Conservation (phyloP, 2,329 filamentous ascomycete genomes). For the Ophiostoma fasciatum region DNA sequence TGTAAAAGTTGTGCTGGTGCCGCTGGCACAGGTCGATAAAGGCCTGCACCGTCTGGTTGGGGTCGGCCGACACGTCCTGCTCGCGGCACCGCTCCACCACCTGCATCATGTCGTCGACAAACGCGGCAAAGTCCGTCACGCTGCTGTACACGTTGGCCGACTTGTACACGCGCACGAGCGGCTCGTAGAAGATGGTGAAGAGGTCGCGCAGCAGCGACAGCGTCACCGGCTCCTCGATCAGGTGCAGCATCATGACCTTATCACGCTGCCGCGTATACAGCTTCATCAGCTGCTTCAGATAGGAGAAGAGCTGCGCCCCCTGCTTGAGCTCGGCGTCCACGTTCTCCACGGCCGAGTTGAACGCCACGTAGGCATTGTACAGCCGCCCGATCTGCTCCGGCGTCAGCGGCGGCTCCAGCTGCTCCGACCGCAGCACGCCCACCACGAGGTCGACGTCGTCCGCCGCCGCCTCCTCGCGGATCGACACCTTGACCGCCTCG, state of each 20-base stretch:
- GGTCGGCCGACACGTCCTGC: constrained; percentile 80
- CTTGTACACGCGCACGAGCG: constrained; percentile 92
- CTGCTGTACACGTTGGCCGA: constrained; percentile 96
- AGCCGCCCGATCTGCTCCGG: constrained; percentile 66
- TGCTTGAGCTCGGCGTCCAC: constrained; percentile 83
- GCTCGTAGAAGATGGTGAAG: constrained; percentile 98
- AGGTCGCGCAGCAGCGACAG: constrained; percentile 90
- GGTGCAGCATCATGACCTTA: constrained; percentile 90
- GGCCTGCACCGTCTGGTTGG: constrained; percentile 93
- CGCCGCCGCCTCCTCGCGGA: constrained; percentile 56
- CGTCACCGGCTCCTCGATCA: constrained; percentile 95
- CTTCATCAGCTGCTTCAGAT: constrained; percentile 89
- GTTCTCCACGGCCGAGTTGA: constrained; percentile 88
- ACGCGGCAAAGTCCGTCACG: constrained; percentile 88
- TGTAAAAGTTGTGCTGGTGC: constrained; percentile 96
- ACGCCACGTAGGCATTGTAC: constrained; percentile 91
- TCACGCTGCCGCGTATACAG: constrained; percentile 81
- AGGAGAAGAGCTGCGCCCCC: constrained; percentile 82
- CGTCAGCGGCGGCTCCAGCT: constrained; percentile 55
- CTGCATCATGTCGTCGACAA: constrained; percentile 83
- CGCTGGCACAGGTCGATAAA: constrained; percentile 95
- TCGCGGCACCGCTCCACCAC: constrained; percentile 51
- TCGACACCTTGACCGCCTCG: constrained; percentile 57
- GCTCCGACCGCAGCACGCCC: constrained; percentile 65
- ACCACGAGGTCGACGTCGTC: constrained; percentile 79